Conservation (phyloP, 768 basidiomycete species). For the Pleurotus salmoneostramineus region DNA sequence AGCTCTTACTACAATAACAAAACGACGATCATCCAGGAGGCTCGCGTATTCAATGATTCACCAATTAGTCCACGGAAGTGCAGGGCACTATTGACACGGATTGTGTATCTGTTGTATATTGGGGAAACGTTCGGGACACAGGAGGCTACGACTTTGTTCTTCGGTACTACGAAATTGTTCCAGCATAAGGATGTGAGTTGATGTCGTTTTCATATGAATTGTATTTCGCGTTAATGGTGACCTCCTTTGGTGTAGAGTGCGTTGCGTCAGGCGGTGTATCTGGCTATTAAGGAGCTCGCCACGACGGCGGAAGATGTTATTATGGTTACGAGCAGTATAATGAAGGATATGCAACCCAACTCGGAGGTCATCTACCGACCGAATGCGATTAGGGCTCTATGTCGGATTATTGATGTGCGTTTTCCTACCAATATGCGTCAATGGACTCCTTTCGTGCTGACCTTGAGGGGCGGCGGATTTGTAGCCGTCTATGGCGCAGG, state of each 20-base stretch:
- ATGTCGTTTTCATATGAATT: constrained; percentile 8
- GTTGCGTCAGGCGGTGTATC: constrained; percentile 95
- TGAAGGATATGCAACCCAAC: constrained; percentile 99
- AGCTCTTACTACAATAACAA: constrained; percentile 96
- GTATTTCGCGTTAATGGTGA: constrained; percentile 3
- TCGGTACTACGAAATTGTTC: constrained; percentile 97
- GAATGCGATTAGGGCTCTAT: constrained; percentile 94
- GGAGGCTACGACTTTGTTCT: constrained; percentile 97
- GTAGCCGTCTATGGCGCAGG: constrained; percentile 99
- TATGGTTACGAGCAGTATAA: constrained; percentile 98
- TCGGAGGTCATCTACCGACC: constrained; percentile 98
- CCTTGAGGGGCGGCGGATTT: background rate
- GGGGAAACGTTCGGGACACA: constrained; percentile 94
- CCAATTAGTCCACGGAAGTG: constrained; percentile 98
- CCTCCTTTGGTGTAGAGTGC: constrained; percentile 58
- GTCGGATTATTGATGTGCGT: constrained; percentile 95
- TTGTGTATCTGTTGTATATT: constrained; percentile 94
- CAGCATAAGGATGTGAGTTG: constrained; percentile 96
- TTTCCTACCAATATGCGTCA: background rate
- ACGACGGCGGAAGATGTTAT: constrained; percentile 97
- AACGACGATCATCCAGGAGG: constrained; percentile 97
- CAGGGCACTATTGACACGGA: constrained; percentile 91
- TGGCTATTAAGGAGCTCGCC: constrained; percentile 97
- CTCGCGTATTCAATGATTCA: constrained; percentile 98
- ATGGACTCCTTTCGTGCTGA: background rate